These are phyloP conservation scores for Pseudovirgaria hyperparasitica DNA, from an alignment of 2,329 filamentous ascomycete species.

Conservation along the genomic window DNA sequence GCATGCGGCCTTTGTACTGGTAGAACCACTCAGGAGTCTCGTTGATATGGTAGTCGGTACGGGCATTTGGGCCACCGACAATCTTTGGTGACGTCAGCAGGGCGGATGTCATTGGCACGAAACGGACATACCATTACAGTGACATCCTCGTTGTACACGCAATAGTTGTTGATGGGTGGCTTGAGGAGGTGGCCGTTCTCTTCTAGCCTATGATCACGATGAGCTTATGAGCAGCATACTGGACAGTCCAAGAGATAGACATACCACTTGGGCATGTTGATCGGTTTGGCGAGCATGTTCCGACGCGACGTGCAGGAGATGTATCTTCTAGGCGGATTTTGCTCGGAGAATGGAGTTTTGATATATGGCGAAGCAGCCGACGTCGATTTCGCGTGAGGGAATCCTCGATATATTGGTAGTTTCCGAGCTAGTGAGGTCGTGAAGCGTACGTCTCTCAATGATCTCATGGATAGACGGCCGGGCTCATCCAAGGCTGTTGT, in stretches of 20 bases:
- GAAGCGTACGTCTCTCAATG: too few species aligned
- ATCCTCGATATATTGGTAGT: too few species aligned
- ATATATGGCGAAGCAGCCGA: too few species aligned
- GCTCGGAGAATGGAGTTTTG: too few species aligned
- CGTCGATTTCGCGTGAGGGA: too few species aligned
- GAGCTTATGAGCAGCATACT: background rate
- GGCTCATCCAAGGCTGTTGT: too few species aligned
- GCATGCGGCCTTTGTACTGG: constrained; percentile 86
- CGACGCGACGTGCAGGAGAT: too few species aligned
- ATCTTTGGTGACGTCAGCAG: constrained; percentile 39
- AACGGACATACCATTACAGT: constrained; percentile 57
- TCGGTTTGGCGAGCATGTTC: constrained; percentile 19
- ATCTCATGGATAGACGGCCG: too few species aligned
- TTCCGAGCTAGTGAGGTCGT: too few species aligned
- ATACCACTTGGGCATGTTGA: constrained; percentile 31
- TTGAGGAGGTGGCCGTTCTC: constrained; percentile 86
- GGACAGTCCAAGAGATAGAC: background rate
- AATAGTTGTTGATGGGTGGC: constrained; percentile 95
- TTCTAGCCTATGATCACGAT: constrained; percentile 53
- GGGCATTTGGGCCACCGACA: constrained; percentile 88
- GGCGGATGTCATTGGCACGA: background rate
- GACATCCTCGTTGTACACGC: constrained; percentile 75
- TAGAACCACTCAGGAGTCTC: constrained; percentile 95
- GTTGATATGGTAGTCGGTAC: constrained; percentile 98
- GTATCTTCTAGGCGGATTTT: too few species aligned